A percentile compares a stretch with the other conserved stretches of the same genome.
Conservation (phyloP, 2,329 filamentous ascomycete genomes). For the Biscogniauxia mediterranea region DNA sequence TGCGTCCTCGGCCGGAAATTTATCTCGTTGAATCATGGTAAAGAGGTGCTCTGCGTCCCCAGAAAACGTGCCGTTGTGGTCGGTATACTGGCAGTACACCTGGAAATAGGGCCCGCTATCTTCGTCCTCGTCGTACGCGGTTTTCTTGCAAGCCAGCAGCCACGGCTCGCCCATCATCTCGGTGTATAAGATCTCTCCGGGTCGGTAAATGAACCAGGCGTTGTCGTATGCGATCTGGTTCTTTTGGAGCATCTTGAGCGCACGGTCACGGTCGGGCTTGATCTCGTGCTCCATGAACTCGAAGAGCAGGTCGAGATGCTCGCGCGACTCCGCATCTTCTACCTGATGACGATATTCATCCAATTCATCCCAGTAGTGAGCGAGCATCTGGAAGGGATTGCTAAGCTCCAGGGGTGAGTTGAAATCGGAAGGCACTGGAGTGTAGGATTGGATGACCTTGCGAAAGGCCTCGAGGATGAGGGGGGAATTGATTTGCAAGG, state of each 20-base stretch:
- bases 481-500: constrained; percentile 28
- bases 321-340: constrained; percentile 4
- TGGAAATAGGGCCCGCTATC: constrained; percentile 24
- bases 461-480: constrained; percentile 28
- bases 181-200: constrained; percentile 27
- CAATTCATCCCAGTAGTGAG: constrained; percentile 30
- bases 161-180: constrained; percentile 26
- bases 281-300: constrained; percentile 31
- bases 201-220: constrained; percentile 29
- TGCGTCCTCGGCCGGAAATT: constrained; percentile 26
- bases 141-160: constrained; percentile 27
- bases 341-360: constrained; percentile 20
- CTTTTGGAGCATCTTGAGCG: constrained; percentile 26
- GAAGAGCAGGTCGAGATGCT: constrained; percentile 29
- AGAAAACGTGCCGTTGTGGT: constrained; percentile 20
- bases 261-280: constrained; percentile 17
- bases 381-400: constrained; percentile 27
- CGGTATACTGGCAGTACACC: constrained; percentile 26
- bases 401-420: constrained; percentile 22
- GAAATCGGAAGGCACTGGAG: constrained; percentile 27
- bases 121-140: constrained; percentile 23
- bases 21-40: constrained; percentile 19
- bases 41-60: constrained; percentile 19
- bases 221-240: constrained; percentile 26
- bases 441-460: constrained; percentile 24